Base-by-base conservation (phyloP, 345 rosid genomes). In the Rhizophora mangle region DNA sequence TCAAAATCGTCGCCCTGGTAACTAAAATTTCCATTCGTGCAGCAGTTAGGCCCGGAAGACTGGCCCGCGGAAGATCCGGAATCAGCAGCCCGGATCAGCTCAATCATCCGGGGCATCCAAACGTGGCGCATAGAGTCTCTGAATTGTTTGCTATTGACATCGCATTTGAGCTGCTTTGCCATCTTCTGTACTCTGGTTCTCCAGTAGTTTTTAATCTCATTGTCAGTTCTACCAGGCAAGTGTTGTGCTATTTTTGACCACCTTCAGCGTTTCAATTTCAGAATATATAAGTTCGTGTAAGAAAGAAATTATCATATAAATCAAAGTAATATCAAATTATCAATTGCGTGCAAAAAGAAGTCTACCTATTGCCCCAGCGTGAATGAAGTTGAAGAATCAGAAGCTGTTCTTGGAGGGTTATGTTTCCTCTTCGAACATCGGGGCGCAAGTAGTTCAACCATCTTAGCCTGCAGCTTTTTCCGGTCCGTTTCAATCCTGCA, bases 131-230 rank as follows among this genome's bases (percentile, higher is more conserved):
- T 83, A 32, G 96, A 74, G 31, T 94, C 97, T 37, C 85, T 82
- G 74, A 94, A 94, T 58, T 84, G 87, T 65, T 85, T 77, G 83
- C 97, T 94, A 67, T 84, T 89, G 55, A 89, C 96, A 16, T 94
- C 98, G 60, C 90, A 91, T 74, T 87, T 85, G 49, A 94, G 84
- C 76, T 89, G 96, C 73, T 89, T 94, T 9, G 97, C 98, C 69
- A 88, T 94, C 68, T 91, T 94, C 22, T 88, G 98, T 11, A 94
- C 98, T 66, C 98, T 74, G 1, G 98, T 94, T 70, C 98, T 85
- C 98, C 97, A 94, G 71, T 91, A 94, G 71, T 94, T 94, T 73
- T 93, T 93, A n/a, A 93, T 85, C 76, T 93, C 98, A 52, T 93
- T 93, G 69, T 93, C 98, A 2, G 98, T 93, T 72, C 98, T 85